Conservation (phyloP, 768 basidiomycete genomes). For the Arthromyces matolae region DNA sequence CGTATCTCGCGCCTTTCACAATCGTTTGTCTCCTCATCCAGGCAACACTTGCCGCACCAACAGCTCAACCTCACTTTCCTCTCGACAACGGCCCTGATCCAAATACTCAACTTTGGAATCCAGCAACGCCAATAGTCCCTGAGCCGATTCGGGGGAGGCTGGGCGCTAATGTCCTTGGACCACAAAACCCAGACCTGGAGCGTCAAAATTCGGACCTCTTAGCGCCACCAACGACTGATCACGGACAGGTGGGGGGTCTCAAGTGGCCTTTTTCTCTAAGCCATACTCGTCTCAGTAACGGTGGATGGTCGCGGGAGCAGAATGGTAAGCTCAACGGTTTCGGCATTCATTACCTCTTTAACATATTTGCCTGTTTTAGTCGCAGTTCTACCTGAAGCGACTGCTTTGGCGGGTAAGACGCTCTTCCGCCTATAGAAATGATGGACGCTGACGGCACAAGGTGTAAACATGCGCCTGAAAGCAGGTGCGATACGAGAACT, state of each 20-base stretch:
- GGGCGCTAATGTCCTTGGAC: conserved; percentile 50
- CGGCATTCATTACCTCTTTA: neutral
- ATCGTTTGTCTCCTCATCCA: conserved; percentile 1
- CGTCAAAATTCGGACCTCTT: conserved; percentile 54
- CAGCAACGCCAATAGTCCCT: neutral
- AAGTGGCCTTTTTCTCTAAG: conserved; percentile 67
- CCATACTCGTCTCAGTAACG: conserved; percentile 54
- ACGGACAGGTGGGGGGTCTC: conserved; percentile 50
- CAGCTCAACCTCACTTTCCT: neutral
- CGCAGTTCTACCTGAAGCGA: conserved; percentile 45
- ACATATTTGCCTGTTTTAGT: conserved; percentile 25
- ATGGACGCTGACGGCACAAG: conserved; percentile 15
- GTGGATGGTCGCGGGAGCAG: conserved; percentile 67
- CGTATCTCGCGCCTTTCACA: neutral
- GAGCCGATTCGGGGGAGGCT: conserved; percentile 42
- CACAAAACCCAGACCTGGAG: conserved; percentile 53
- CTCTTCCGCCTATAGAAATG: neutral
- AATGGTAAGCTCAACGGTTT: conserved; percentile 38
- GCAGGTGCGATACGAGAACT: conserved; percentile 53
- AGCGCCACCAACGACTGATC: conserved; percentile 62
- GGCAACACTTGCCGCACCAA: conserved; percentile 6
- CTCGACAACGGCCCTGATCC: conserved; percentile 3
- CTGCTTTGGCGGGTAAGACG: conserved; percentile 30
- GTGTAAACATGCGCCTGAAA: conserved; percentile 56
- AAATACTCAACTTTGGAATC: conserved; percentile 7